phyloP scores from a whole-genome alignment of 176 grass and related monocot species.

The Pharus latifolius region DNA sequence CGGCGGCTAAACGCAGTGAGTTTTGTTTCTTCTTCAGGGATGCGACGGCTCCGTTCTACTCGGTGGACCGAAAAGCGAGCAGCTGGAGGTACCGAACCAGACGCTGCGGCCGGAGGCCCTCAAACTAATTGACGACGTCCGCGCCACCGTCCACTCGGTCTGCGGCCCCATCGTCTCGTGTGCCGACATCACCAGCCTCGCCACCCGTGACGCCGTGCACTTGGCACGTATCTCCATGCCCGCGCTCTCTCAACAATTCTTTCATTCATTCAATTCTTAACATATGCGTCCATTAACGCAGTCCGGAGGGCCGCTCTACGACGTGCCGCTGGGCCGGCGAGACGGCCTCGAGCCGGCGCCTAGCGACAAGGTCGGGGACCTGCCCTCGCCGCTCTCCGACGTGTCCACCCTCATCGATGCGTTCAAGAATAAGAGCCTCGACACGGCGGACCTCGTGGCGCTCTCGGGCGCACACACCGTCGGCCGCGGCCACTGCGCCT shows the following conservation, averaged over 20 bases:
- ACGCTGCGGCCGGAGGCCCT: slow-evolving; percentile 25
- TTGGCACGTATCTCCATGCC: not conserved
- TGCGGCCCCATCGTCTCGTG: slow-evolving; percentile 42
- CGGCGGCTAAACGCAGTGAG: too few species aligned
- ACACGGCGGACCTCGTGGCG: slow-evolving; percentile 30
- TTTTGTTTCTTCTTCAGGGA: slow-evolving; percentile 21
- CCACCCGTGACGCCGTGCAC: slow-evolving; percentile 33
- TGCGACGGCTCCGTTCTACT: slow-evolving; percentile 49
- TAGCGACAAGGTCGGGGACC: not conserved
- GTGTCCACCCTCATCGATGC: not conserved
- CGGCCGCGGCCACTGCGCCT: slow-evolving; percentile 25
- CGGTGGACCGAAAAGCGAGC: slow-evolving; percentile 16
- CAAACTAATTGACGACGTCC: slow-evolving; percentile 28
- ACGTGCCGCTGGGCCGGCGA: slow-evolving; percentile 27
- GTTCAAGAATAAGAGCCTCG: slow-evolving; percentile 12
- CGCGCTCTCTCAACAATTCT: not conserved
- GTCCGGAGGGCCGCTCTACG: slow-evolving; percentile 18
- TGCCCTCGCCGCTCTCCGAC: slow-evolving; percentile 2
- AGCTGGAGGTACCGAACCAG: not conserved
- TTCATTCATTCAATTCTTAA: too few species aligned
- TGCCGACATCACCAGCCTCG: slow-evolving; percentile 35
- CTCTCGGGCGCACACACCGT: slow-evolving; percentile 64
- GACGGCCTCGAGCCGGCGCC: slow-evolving; percentile 8
- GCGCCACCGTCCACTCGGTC: not conserved
- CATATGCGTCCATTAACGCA: not conserved